Evolutionary conservation across 1,284 basidiomycete species (phyloP), one percentile per base, ranked within the genome.

Genomic region (Heterobasidion annosum): DNA sequence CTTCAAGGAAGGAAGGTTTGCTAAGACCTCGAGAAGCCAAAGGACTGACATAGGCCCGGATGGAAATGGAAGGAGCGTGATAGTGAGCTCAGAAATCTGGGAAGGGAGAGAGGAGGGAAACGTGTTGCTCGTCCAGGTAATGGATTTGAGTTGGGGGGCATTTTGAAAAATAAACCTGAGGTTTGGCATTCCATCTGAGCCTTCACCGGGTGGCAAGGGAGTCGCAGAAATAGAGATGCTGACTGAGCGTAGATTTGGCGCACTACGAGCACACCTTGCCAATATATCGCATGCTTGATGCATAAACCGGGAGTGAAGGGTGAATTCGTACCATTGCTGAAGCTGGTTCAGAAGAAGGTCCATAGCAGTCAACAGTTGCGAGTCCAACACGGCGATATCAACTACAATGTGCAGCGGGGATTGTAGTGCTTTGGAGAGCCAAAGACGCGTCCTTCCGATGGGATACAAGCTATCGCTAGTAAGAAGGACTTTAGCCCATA

Each of bases 401-500:
- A 84, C 55, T 13, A 73, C 73, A 58, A 82, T 70, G 48, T 71
- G 64, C 35, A 80, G 64, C 9, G 70, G 73, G 10, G 71, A 68
- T 8, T 67, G 60, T 19, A 64, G 59, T 7, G 77, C 78, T 58
- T 70, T 77, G 37, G 67, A 64, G 16, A 85, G 70, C 79, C 81
- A 83, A 54, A 78, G 69, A 16, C 62, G 67, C 16, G 76, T 76
- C 54, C 74, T 71, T 1, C 67, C 65, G 54, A 68, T 66, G 34
- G 75, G 70, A 58, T 78, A 67, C 13, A 69, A 64, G 42, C 70
- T 68, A 60, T 78, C 73, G 54, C 73, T 71, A 58, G 81, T 72
- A 45, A 82, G 68, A 56, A 79, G 77, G 52, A 85, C 59, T 58
- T 76, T 69, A 4, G 80, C 79, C 83, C 83, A 85, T 34, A 83